Conservation (phyloP, 176 grass and related monocot species). For the Avena eriantha region DNA sequence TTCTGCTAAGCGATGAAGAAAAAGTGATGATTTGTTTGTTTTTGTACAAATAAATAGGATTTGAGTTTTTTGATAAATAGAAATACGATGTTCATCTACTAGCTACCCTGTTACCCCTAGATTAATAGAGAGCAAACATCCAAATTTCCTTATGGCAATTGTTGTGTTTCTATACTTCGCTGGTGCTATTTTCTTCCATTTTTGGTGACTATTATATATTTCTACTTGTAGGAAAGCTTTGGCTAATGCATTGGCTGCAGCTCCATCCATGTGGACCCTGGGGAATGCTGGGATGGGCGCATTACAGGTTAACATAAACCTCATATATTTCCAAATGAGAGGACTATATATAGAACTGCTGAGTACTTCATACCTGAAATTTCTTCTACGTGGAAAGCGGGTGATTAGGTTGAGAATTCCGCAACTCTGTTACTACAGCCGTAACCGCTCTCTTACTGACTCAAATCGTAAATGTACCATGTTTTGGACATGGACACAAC, state of each 20-base stretch:
- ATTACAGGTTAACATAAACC: slow-evolving; percentile 68
- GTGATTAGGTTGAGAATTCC: too few species aligned
- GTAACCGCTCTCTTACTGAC: too few species aligned
- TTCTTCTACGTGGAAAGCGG: background rate
- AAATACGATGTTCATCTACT: background rate
- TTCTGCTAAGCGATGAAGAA: background rate
- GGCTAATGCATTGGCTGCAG: slow-evolving; percentile 90
- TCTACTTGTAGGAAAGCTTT: slow-evolving; percentile 87
- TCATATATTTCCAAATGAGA: background rate
- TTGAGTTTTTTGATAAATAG: background rate
- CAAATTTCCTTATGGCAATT: background rate
- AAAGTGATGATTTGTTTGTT: background rate
- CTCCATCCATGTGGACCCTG: slow-evolving; percentile 97
- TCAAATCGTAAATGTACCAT: too few species aligned
- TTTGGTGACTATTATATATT: slow-evolving; percentile 24
- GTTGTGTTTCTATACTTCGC: background rate
- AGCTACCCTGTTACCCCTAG: background rate
- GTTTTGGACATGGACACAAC: too few species aligned
- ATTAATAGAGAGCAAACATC: background rate
- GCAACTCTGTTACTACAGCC: background rate
- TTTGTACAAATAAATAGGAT: background rate
- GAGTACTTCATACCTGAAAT: slow-evolving; percentile 3
- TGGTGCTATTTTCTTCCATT: slow-evolving; percentile 22
- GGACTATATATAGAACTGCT: slow-evolving; percentile 1
- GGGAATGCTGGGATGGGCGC: slow-evolving; percentile 98